These are phyloP conservation scores for Scheffersomyces illinoinensis DNA, from an alignment of 1,139 yeast species.

Conservation along the genomic window DNA sequence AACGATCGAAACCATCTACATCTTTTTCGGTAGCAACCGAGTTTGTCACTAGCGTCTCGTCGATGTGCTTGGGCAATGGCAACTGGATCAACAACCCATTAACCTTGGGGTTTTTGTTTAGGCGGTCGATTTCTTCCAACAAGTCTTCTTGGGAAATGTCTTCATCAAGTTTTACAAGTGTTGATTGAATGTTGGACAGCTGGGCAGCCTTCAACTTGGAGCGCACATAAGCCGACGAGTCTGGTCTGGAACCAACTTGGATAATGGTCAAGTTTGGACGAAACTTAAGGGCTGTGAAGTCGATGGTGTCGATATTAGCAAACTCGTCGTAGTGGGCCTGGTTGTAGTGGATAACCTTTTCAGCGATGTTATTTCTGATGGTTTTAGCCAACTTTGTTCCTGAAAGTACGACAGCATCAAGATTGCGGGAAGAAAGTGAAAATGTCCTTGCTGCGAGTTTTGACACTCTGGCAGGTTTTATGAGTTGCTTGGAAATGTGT, in stretches of 20 bases:
- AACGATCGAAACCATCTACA: constrained; percentile 78
- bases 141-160: constrained; percentile 57
- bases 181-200: constrained; percentile 64
- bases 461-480: constrained; percentile 12
- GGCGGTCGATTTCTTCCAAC: constrained; percentile 52
- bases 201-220: constrained; percentile 74
- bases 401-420: constrained; percentile 44
- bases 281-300: constrained; percentile 37
- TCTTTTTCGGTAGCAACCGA: constrained; percentile 69
- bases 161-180: constrained; percentile 57
- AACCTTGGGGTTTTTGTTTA: constrained; percentile 63
- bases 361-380: constrained; percentile 40
- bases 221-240: constrained; percentile 74
- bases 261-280: constrained; percentile 66
- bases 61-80: constrained; percentile 70
- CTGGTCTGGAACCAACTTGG: constrained; percentile 77
- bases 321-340: constrained; percentile 24
- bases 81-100: constrained; percentile 74
- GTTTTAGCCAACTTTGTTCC: constrained; percentile 45
- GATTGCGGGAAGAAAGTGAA: constrained; percentile 5
- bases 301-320: constrained; percentile 20
- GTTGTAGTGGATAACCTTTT: constrained; percentile 43
- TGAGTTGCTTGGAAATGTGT: not conserved
- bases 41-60: constrained; percentile 68
- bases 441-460: constrained; percentile 3